Evolutionary conservation across 768 basidiomycete genomes (phyloP).

Genomic region (Trametes maxima): DNA sequence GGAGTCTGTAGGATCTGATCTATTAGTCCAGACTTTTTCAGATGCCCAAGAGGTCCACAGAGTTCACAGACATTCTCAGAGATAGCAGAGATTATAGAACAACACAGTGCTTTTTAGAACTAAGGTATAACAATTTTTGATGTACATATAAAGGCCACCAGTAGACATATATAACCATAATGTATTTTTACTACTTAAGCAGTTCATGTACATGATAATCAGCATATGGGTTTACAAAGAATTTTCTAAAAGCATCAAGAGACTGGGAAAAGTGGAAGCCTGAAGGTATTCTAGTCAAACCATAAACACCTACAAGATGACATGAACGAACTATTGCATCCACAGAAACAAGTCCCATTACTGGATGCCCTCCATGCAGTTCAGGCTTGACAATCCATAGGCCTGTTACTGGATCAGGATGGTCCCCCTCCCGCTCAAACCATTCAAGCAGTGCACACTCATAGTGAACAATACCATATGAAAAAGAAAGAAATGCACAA

Average conservation of each 20-base stretch:
- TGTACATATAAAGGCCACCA: too few relatives aligned
- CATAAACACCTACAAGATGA: not conserved
- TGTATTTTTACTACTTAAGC: too few relatives aligned
- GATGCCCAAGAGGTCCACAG: too few relatives aligned
- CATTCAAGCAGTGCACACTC: constrained; percentile 11
- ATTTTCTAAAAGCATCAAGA: not conserved
- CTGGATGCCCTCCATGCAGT: not conserved
- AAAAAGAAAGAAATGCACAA: constrained; percentile 29
- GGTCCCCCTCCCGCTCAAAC: constrained; percentile 8
- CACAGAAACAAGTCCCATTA: not conserved
- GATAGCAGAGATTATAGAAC: too few relatives aligned
- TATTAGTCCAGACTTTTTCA: too few relatives aligned
- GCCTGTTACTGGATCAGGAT: not conserved
- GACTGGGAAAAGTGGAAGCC: not conserved
- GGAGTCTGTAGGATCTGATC: too few relatives aligned
- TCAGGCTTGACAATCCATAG: not conserved
- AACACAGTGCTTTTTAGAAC: too few relatives aligned
- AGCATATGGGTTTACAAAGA: not conserved
- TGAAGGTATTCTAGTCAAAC: not conserved
- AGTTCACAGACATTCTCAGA: too few relatives aligned
- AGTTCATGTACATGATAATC: too few relatives aligned
- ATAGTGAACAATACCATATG: constrained; percentile 30
- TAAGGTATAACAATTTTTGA: too few relatives aligned
- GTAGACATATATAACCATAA: too few relatives aligned
- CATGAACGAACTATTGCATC: not conserved